Evolutionary conservation across 306 rosid genomes (phyloP).

Genomic region (Hippophae tibetana): DNA sequence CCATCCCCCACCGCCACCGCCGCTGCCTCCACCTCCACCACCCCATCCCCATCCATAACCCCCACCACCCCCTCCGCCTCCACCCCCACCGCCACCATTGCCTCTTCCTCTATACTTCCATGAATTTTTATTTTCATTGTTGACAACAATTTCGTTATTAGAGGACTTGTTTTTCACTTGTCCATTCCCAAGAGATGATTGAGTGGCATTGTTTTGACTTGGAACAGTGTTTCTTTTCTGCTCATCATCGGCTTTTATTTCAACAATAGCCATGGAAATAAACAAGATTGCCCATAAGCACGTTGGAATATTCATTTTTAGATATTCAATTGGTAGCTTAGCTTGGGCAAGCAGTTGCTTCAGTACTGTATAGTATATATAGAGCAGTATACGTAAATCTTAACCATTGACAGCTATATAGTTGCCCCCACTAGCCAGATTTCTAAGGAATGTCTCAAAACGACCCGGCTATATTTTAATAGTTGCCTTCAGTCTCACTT

Average conservation of each 20-base stretch:
- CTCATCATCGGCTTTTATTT: slow-evolving; percentile 21
- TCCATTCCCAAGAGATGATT: slow-evolving; percentile 13
- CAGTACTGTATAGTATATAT: not conserved
- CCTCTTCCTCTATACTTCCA: too few species aligned
- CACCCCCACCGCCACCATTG: slow-evolving; percentile 4
- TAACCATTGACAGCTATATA: slow-evolving; percentile 11
- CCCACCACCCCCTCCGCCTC: slow-evolving; percentile 14
- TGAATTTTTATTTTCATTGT: slow-evolving; percentile 20
- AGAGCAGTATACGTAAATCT: not conserved
- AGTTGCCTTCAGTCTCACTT: slow-evolving; percentile 35
- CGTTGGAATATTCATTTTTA: slow-evolving; percentile 23
- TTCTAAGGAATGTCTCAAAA: slow-evolving; percentile 3
- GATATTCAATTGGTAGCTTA: too few species aligned
- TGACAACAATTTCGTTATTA: slow-evolving; percentile 19
- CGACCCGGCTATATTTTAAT: not conserved
- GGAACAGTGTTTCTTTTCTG: slow-evolving; percentile 16
- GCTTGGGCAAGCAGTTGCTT: not conserved
- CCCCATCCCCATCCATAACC: slow-evolving; percentile 52
- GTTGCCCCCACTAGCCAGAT: slow-evolving; percentile 24
- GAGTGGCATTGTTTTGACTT: slow-evolving; percentile 8
- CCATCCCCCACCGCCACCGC: not conserved
- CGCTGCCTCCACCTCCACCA: slow-evolving; percentile 23
- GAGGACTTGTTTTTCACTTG: slow-evolving; percentile 16
- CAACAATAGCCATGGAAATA: slow-evolving; percentile 20
- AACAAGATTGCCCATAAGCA: slow-evolving; percentile 23